A percentile compares a stretch with the other conserved stretches of the same genome.
phyloP scores from a whole-genome alignment of 2,329 filamentous ascomycete species.

The Fusarium multiceps region DNA sequence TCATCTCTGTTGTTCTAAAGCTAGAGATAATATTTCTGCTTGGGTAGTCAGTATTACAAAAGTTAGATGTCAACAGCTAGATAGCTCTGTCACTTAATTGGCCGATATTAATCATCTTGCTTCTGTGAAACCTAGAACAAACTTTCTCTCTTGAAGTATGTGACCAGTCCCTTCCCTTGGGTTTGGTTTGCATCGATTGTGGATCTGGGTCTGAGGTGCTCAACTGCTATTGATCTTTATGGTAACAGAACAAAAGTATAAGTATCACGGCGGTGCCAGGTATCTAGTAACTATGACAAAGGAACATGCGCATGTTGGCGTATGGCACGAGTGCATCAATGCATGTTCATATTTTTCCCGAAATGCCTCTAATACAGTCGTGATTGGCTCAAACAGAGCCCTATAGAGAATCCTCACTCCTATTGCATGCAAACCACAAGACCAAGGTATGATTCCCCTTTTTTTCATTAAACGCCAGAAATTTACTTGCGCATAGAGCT shows the following conservation, averaged over 20 bases:
- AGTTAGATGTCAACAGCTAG: neutral
- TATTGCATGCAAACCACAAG: constrained; percentile 57
- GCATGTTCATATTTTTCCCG: constrained; percentile 51
- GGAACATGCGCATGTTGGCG: constrained; percentile 20
- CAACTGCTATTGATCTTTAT: neutral
- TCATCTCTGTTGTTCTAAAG: neutral
- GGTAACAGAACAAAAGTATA: neutral
- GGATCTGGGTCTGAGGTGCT: neutral
- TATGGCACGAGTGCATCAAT: constrained; percentile 47
- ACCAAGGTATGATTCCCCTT: constrained; percentile 52
- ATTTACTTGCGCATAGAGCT: constrained; percentile 92
- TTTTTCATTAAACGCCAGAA: constrained; percentile 52
- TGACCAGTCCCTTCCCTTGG: neutral
- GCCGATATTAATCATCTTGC: neutral
- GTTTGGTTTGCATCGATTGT: neutral
- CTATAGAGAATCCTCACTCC: constrained; percentile 53
- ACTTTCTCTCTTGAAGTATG: neutral
- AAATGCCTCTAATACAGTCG: constrained; percentile 55
- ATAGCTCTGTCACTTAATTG: neutral
- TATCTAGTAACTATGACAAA: neutral
- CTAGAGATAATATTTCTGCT: neutral
- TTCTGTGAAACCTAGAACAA: neutral
- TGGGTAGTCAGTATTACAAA: neutral
- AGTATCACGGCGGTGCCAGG: neutral
- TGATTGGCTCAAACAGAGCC: constrained; percentile 49